Evolutionary conservation across 1,284 basidiomycete genomes (phyloP).

Genomic region (Naganishia sp.): DNA sequence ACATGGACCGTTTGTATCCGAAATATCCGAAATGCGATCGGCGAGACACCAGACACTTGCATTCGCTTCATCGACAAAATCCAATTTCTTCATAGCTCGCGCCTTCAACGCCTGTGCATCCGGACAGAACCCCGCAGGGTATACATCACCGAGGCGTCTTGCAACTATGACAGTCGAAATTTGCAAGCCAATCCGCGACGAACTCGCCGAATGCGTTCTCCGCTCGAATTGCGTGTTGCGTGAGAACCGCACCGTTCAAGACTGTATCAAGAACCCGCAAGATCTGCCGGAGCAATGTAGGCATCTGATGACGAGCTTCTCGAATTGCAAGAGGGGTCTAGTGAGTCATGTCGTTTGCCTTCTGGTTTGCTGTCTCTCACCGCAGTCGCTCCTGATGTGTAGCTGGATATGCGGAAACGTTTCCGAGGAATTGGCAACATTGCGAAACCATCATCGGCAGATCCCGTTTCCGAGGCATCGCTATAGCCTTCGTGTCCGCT

Average conservation of each 20-base stretch:
- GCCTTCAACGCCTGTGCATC: no score
- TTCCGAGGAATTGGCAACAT: constrained; percentile 52
- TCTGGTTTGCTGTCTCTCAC: background rate
- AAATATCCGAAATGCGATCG: no score
- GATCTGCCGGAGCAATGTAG: constrained; percentile 51
- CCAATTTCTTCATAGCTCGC: no score
- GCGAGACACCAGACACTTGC: no score
- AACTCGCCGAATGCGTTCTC: constrained; percentile 49
- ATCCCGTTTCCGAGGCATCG: constrained; percentile 32
- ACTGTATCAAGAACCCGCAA: constrained; percentile 45
- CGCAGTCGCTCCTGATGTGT: background rate
- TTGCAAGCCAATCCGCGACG: constrained; percentile 47
- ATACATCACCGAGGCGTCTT: background rate
- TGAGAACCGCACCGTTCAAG: constrained; percentile 44
- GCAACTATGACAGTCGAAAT: constrained; percentile 37
- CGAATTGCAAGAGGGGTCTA: constrained; percentile 54
- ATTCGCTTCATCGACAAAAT: no score
- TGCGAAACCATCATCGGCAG: constrained; percentile 31
- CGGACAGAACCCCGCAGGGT: background rate
- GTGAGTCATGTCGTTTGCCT: constrained; percentile 38
- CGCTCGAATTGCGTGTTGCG: constrained; percentile 52
- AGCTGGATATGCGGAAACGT: constrained; percentile 54
- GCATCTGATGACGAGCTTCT: constrained; percentile 48
- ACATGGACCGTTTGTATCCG: no score
- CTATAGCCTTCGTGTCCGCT: constrained; percentile 16